Evolutionary conservation across 176 grass and related monocot species (phyloP).

Genomic region (Hyparrhenia diplandra): DNA sequence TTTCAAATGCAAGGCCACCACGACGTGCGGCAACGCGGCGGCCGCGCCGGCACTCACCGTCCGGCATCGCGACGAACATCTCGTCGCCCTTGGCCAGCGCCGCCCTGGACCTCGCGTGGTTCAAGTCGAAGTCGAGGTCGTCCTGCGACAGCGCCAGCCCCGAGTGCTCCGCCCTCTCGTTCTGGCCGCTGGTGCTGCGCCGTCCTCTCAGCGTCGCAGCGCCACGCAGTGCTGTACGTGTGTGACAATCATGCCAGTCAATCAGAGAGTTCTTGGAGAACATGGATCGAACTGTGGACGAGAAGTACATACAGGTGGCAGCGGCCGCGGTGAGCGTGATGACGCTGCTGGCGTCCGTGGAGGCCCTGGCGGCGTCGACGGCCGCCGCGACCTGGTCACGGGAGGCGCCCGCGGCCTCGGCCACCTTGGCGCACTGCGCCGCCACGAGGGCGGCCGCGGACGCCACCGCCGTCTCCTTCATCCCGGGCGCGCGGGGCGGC

Average conservation of each 20-base stretch:
- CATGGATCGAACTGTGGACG: neutral
- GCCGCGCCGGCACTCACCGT: constrained; percentile 38
- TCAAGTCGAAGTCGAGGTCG: constrained; percentile 75
- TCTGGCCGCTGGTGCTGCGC: constrained; percentile 27
- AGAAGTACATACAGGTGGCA: constrained; percentile 60
- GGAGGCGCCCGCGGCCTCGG: constrained; percentile 80
- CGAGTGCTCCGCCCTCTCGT: constrained; percentile 32
- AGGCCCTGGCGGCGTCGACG: constrained; percentile 56
- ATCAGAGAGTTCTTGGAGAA: no score
- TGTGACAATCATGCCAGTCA: no score
- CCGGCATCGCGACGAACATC: constrained; percentile 75
- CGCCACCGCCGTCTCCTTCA: constrained; percentile 64
- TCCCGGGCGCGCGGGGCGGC: constrained; percentile 16
- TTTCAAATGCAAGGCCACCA: neutral
- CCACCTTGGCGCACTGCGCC: constrained; percentile 79
- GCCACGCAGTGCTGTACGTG: constrained; percentile 95
- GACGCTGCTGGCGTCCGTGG: constrained; percentile 77
- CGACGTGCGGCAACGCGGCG: neutral
- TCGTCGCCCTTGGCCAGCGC: constrained; percentile 91
- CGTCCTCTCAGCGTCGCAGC: constrained; percentile 62
- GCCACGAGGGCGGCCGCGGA: constrained; percentile 87
- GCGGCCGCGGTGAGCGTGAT: constrained; percentile 94
- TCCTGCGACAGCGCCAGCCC: constrained; percentile 27
- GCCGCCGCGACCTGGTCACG: constrained; percentile 62
- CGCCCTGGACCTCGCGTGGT: constrained; percentile 65